Base-by-base conservation (phyloP, 495 filamentous ascomycete genomes). In the Xylaria intraflava region DNA sequence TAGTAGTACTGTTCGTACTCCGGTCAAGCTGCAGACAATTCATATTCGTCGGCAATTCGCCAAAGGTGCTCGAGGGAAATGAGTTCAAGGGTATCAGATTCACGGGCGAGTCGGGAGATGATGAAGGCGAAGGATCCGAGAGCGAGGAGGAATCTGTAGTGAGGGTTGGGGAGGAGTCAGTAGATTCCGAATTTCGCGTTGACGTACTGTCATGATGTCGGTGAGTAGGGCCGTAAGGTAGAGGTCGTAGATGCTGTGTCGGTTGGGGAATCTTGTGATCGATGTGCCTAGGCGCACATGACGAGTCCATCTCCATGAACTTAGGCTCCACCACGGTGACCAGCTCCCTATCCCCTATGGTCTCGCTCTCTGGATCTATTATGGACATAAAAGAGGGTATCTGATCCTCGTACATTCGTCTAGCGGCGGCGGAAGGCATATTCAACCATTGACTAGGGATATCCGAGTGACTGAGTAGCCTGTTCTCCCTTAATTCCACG, bases 101-200 rank as follows among this genome's bases (percentile, higher is more conserved):
- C 17, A 85, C 78, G 9, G 89, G 86, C 8, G 91, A 92, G 66
- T 95, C 89, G 14, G 91, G 89, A 2, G 92, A 95, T 2, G 93
- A 93, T 14, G 85, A 88, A 6, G 92, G 90, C 4, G 93, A 95
- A 8, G 88, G 83, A 53, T 96, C 91, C n/a, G 90, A 89, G 23
- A 89, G 78, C 16, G 87, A 87, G 14, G 86, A 86, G 8, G 90
- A 91, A 64, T 92, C 93, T 39, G 91, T 86, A 11, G 90, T 95
- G 12, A 91, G 80, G 16, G 93, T 96, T 0, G 93, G 93, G 17
- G 93, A 97, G 7, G 91, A 95, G 62, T 96, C 90, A 23, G 84
- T 87, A 3, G 93, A 98, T 42, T 86, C 90, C 8, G 88, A 88
- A 39, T 82, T 79, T 53, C 85, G 83, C 3, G 88, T 94, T 23